Base-by-base conservation (phyloP, 2,329 filamentous ascomycete species). In the Ceratocystis papillata region DNA sequence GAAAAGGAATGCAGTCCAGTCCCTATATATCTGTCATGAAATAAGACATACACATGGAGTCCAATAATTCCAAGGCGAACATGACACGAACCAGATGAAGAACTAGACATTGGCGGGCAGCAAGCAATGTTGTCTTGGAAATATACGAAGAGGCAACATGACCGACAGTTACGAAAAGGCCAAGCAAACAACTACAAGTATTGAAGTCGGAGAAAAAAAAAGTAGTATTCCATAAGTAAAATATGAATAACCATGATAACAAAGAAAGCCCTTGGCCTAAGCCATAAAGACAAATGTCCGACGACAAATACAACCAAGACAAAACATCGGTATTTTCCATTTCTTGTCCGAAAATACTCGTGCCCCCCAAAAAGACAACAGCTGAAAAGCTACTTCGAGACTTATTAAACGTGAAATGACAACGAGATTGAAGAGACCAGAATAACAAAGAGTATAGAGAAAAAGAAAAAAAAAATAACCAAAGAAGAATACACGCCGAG, bases 331-430 rank as follows among this genome's bases (percentile, higher is more conserved):
- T 25, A 33, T 12, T 30, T 25, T 57, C 8, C 25, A 28, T 57
- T 33, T 57, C 28, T 57, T 57, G 22, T 25, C 30, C 28, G 53
- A 57, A 28, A 30, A 28, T 33, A 57, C 53, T n/a, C n/a, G 22
- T 20, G 48, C 25, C 10, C 8, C 12, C 10, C 22, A 33, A 28
- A 57, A 57, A 41, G 37, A 41, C 37, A 41, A 41, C 37, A 41
- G 25, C 53, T 30, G 28, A 57, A 57, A 57, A 57, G 53, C 22
- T 57, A n/a, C 28, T 28, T 15, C 17, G 28, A 33, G 22, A 33
- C 53, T 57, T 57, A 57, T 57, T 57, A 57, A 57, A 33, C 25
- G 28, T 30, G 30, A 57, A 57, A 57, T 57, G 53, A 57, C 48
- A 53, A 53, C 48, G 48, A 50, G 48, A 50, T 50, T 22, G n/a